These are phyloP conservation scores for Boletus holoroseus DNA, from an alignment of 1,284 basidiomycete species.

Conservation along the genomic window DNA sequence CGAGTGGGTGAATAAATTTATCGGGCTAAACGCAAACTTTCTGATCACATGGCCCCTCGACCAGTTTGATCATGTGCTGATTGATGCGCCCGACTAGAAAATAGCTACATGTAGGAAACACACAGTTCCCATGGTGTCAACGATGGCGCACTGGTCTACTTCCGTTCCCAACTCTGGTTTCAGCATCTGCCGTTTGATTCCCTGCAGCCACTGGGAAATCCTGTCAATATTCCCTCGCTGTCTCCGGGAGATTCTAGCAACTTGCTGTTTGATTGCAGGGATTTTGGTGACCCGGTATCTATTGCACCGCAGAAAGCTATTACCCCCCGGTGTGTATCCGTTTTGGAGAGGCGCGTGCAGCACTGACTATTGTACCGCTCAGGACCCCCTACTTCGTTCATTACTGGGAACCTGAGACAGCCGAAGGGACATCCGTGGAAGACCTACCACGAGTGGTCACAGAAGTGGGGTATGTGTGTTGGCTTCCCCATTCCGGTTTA, in stretches of 20 bases:
- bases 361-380: neutral
- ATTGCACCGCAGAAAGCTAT: neutral
- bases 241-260: neutral
- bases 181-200: neutral
- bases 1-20: no score
- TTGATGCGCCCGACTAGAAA: neutral
- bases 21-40: no score
- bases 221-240: neutral
- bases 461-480: constrained; percentile 8
- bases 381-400: constrained; percentile 9
- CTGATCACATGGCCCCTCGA: no score
- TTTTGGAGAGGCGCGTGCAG: neutral
- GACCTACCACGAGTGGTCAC: constrained; percentile 11
- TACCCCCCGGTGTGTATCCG: constrained; percentile 1
- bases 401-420: constrained; percentile 2
- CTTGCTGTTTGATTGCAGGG: neutral
- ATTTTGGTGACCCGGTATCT: neutral
- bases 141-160: neutral
- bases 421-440: constrained; percentile 9
- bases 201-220: neutral
- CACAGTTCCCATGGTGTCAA: neutral
- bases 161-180: neutral
- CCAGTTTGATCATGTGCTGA: no score
- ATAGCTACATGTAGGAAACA: neutral
- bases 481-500: neutral